Conservation (phyloP, 2,329 filamentous ascomycete species). For the Colletotrichum noveboracense region DNA sequence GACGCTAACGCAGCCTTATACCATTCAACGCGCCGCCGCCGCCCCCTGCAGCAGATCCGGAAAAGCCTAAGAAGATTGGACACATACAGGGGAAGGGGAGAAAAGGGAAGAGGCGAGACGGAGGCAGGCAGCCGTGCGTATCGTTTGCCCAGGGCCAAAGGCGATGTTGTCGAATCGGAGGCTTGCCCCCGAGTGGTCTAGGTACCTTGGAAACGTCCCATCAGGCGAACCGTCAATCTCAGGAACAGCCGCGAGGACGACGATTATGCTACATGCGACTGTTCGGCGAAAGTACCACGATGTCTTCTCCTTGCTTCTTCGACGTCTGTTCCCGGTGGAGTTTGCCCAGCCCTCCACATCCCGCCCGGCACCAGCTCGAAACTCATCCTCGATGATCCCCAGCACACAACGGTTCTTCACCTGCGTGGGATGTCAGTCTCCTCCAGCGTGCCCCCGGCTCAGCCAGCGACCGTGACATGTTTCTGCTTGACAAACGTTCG, state of each 20-base stretch:
- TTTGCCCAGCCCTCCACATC: neutral
- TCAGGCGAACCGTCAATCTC: neutral
- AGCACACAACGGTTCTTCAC: neutral
- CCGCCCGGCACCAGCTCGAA: neutral
- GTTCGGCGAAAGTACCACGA: neutral
- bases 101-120: neutral
- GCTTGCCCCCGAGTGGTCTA: neutral
- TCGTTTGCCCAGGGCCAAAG: neutral
- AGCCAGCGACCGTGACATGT: constrained; percentile 1
- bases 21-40: neutral
- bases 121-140: neutral
- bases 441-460: neutral
- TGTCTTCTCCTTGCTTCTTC: neutral
- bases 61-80: neutral
- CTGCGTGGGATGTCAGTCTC: neutral
- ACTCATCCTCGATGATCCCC: neutral
- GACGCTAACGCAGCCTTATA: constrained; percentile 8
- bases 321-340: neutral
- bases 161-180: neutral
- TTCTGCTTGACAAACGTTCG: constrained; percentile 10
- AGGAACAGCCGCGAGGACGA: neutral
- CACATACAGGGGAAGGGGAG: neutral
- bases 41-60: neutral
- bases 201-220: neutral
- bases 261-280: too few species aligned